Base-by-base conservation (phyloP, 2,329 filamentous ascomycete genomes). In the Cadophora gregata region DNA sequence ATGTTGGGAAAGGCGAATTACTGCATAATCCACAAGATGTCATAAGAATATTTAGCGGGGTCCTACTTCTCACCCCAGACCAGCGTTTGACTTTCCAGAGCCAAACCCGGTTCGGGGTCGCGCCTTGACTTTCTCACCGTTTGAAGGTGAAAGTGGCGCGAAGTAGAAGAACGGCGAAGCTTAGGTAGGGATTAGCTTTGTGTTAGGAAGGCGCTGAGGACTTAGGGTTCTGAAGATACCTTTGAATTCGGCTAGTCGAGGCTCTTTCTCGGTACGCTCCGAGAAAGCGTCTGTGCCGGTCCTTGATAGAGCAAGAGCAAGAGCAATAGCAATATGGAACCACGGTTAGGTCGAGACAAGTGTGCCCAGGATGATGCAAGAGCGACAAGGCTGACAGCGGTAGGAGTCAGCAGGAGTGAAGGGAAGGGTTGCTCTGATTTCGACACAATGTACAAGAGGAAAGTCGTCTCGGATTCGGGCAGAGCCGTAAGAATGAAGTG, bases 201-300 rank as follows among this genome's bases (percentile, higher is more conserved):
- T 36, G 63, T 25, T 64, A 51, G 67, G 63, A 66, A 69, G 64
- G 69, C 50, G 70, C 65, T 33, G 45, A 64, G 65, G 42, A 53
- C 10, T 65, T 63, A 50, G 21, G 47, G 63, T 66, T 62, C 19
- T 67, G 66, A 69, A 64, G 51, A 56, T 53, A 66, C 47, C 45
- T 65, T 67, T 59, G 24, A 29, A 59, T 38, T 36, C 27, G 25
- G 45, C 36, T 67, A 63, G 67, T 68, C 64, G 65, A 68, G 69
- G 64, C 67, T 71, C 70, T 71, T 72, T 66, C 65, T 71, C 71
- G 70, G 70, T 63, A 66, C 55, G 27, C 62, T 63, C 70, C 70
- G 68, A 47, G 42, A 8, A 67, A 60, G 51, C 63, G 48, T 70
- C 65, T 71, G 66, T 66, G 63, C 53, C 59, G 61, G 64, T 63